Conservation (phyloP, 2,329 filamentous ascomycete genomes). For the Clonostachys solani region DNA sequence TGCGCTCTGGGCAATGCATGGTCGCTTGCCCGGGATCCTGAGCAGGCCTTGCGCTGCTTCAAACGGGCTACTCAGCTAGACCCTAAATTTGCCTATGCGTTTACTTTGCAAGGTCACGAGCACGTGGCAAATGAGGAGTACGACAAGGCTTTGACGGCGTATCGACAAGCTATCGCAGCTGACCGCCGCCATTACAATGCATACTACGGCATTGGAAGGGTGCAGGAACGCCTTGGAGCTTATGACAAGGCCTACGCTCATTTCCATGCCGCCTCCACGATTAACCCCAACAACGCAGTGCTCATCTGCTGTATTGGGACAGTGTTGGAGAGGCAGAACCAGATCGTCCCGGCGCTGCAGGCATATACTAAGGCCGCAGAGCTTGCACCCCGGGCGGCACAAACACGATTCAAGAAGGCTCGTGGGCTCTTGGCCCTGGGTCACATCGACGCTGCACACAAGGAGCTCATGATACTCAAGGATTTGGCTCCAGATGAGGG, state of each 20-base stretch:
- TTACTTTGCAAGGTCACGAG: conserved; percentile 93
- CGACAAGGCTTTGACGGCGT: conserved; percentile 86
- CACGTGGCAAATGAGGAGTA: conserved; percentile 96
- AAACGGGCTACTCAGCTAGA: conserved; percentile 89
- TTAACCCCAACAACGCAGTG: conserved; percentile 93
- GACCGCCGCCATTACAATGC: conserved; percentile 94
- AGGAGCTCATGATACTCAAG: conserved; percentile 82
- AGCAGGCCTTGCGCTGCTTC: conserved; percentile 92
- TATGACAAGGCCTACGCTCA: conserved; percentile 89
- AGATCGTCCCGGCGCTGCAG: conserved; percentile 70
- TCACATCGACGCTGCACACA: conserved; percentile 67
- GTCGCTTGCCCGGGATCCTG: conserved; percentile 87
- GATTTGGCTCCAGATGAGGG: conserved; percentile 91
- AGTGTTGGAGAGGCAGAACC: conserved; percentile 84
- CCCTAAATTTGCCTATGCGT: conserved; percentile 89
- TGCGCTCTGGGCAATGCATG: conserved; percentile 93
- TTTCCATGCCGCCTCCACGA: conserved; percentile 80
- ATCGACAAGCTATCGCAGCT: conserved; percentile 79
- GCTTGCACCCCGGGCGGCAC: conserved; percentile 73
- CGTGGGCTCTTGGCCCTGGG: conserved; percentile 75
- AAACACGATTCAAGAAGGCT: conserved; percentile 91
- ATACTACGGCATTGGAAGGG: conserved; percentile 85
- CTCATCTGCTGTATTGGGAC: conserved; percentile 89
- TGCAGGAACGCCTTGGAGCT: conserved; percentile 87
- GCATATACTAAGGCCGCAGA: conserved; percentile 82